Evolutionary conservation across 2,329 filamentous ascomycete species (phyloP), one percentile per base, ranked within the genome.

Genomic region (Aspergillus amoenus): DNA sequence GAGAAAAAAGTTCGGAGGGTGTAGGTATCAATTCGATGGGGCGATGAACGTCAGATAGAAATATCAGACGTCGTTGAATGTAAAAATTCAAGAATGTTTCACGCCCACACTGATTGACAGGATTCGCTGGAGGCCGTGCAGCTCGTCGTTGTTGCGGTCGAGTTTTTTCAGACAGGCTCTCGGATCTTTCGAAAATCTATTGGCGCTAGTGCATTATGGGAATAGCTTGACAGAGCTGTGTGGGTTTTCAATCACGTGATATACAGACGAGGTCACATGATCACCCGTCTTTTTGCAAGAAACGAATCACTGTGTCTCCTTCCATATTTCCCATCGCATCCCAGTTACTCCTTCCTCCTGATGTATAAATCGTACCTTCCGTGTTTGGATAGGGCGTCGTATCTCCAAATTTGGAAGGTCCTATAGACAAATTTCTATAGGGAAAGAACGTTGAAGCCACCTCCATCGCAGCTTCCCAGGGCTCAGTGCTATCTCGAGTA

Each of bases 171-270:
- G 48, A 52, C 67, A 69, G 68, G 67, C 68, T 70, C 68, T 68
- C 64, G 66, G 69, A 70, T 71, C 70, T 71, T 71, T 72, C 69
- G 71, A 74, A 74, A 74, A 73, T 72, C 66, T 70, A 66, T 67
- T 45, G 6, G 52, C 67, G 66, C 73, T 75, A 75, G 59, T n/a
- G 61, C 57, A 1, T 32, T 53, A 34, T 0, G 2, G 61, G 58
- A 39, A 51, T 74, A 74, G 73, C 52, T 41, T 2, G 1, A 13
- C 53, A 18, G 44, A 54, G 57, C 62, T 66, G 65, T 62, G 62
- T 59, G 63, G 57, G 55, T 39, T 46, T 12, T 6, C 12, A 59
- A 22, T 68, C 72, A 74, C 71, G 65, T 73, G 70, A 55, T 17
- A 4, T 3, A 1, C n/a, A 43, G 47, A 49, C 47, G 47, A 49